Percentiles rank a stretch among this genome's conserved stretches.
These are phyloP conservation scores for Centella asiatica DNA, from an alignment of 129 eudicot species.

Conservation along the genomic window DNA sequence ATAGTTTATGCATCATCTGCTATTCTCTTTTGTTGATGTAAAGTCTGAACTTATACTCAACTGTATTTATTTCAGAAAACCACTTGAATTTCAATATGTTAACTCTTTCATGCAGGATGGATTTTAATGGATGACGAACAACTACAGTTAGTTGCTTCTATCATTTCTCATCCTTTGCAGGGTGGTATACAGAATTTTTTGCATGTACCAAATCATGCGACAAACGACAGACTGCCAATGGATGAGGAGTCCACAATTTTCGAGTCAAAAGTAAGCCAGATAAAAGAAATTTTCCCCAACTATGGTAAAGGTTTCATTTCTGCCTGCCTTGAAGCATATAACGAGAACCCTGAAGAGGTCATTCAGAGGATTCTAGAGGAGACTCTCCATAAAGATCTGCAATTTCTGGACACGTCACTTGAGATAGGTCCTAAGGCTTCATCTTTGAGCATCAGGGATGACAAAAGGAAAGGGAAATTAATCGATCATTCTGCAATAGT, in stretches of 20 bases:
- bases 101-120: constrained; percentile 51
- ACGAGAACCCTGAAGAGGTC: constrained; percentile 81
- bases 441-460: constrained; percentile 27
- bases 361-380: constrained; percentile 86
- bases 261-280: constrained; percentile 89
- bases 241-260: constrained; percentile 73
- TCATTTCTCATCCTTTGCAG: constrained; percentile 23
- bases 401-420: constrained; percentile 57
- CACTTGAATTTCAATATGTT: not conserved
- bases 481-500: constrained; percentile 27
- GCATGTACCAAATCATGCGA: constrained; percentile 14
- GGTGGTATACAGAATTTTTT: constrained; percentile 6
- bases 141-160: constrained; percentile 47
- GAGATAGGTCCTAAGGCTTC: constrained; percentile 43
- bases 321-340: constrained; percentile 88
- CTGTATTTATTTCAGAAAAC: not conserved
- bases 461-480: constrained; percentile 86
- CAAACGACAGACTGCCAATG: constrained; percentile 22
- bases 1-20: too few relatives aligned
- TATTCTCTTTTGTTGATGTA: too few relatives aligned
- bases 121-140: constrained; percentile 67
- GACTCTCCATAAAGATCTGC: constrained; percentile 71
- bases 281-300: constrained; percentile 89
- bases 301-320: constrained; percentile 78
- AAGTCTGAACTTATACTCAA: not conserved